These are phyloP conservation scores for Xylariaceae sp. DNA, from an alignment of 2,329 filamentous ascomycete species.

Conservation along the genomic window DNA sequence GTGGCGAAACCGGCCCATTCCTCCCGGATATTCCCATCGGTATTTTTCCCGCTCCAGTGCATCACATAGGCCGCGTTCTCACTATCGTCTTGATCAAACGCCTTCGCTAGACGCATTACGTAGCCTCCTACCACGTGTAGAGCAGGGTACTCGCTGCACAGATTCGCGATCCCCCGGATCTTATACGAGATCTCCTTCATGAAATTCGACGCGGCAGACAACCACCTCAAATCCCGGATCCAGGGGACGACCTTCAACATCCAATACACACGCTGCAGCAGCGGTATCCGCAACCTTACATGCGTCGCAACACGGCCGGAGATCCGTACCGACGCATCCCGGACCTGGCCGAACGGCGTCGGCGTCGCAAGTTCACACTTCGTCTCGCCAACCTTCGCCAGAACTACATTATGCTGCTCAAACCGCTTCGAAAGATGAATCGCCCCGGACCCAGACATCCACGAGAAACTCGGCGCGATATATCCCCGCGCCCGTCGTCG, in stretches of 20 bases:
- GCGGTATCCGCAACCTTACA: neutral
- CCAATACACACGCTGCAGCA: neutral
- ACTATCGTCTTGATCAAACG: neutral
- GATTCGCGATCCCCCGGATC: neutral
- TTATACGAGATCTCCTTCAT: neutral
- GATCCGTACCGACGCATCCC: neutral
- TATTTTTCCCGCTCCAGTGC: neutral
- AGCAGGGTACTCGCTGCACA: too few species aligned
- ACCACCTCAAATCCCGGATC: neutral
- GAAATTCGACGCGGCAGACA: too few species aligned
- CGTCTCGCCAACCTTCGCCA: neutral
- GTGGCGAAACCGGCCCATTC: neutral
- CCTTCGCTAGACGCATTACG: neutral
- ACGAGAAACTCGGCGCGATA: neutral
- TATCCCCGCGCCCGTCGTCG: neutral
- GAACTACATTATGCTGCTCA: neutral
- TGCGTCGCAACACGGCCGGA: neutral
- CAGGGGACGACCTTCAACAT: neutral
- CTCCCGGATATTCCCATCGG: neutral
- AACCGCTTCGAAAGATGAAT: neutral
- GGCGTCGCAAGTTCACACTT: neutral
- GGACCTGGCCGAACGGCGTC: neutral
- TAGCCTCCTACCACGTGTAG: too few species aligned
- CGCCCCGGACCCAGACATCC: neutral
- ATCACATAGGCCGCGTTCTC: neutral